phyloP scores from a whole-genome alignment of 371 early-diverging fungal genomes.

The Basidiobolus meristosporus region DNA sequence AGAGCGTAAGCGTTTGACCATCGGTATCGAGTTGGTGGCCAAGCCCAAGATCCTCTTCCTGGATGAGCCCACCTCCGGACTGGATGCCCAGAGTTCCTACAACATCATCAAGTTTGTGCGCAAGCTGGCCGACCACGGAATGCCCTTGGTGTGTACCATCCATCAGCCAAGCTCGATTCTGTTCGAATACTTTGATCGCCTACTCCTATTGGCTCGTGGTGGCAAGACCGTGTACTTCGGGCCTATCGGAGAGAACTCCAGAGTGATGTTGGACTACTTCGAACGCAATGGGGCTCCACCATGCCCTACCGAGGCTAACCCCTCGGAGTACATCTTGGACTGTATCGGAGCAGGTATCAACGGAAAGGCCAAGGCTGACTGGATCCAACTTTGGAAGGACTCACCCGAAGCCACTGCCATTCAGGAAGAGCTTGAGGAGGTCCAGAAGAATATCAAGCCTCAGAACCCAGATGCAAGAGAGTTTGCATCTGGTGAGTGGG shows the following conservation, averaged over 20 bases:
- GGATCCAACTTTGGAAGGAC: constrained; percentile 33
- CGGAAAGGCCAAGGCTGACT: constrained; percentile 14
- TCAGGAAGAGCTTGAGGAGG: not conserved
- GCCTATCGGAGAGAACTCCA: constrained; percentile 31
- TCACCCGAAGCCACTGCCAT: constrained; percentile 8
- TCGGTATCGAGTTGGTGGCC: constrained; percentile 50
- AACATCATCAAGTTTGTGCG: constrained; percentile 36
- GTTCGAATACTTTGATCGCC: constrained; percentile 63
- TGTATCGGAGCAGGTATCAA: constrained; percentile 39
- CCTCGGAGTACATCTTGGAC: constrained; percentile 51
- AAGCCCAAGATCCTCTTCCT: constrained; percentile 58
- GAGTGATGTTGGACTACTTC: constrained; percentile 35
- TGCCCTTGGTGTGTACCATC: constrained; percentile 59
- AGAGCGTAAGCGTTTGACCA: constrained; percentile 32
- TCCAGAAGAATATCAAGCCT: not conserved
- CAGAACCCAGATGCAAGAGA: constrained; percentile 6
- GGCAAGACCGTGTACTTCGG: constrained; percentile 68
- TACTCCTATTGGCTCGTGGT: constrained; percentile 59
- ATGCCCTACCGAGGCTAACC: constrained; percentile 34
- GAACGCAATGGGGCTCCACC: constrained; percentile 32
- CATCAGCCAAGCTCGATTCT: constrained; percentile 72
- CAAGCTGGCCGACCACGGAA: constrained; percentile 43
- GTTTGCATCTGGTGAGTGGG: constrained; percentile 5
- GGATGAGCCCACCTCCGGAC: constrained; percentile 76
- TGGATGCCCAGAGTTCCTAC: no score